Percentiles rank a stretch among this genome's conserved stretches.
These are phyloP conservation scores for Malbranchea cinnamomea DNA, from an alignment of 2,329 filamentous ascomycete species.

Conservation along the genomic window DNA sequence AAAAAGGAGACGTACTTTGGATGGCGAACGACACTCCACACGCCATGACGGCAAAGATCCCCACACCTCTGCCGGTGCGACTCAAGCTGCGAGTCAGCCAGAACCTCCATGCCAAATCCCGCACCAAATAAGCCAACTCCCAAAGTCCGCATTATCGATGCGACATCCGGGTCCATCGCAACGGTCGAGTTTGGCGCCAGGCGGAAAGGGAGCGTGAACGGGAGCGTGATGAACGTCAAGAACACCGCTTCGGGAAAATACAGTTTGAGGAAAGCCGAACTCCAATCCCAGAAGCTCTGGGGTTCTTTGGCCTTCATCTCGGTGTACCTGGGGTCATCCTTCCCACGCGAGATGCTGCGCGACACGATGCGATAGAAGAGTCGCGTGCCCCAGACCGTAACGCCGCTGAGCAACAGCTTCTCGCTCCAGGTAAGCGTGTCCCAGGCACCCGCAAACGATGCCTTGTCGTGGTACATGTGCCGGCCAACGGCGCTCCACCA, in stretches of 20 bases:
- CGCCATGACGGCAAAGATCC: no score
- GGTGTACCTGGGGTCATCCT: conserved; percentile 43
- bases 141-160: no score
- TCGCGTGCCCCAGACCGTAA: conserved; percentile 43
- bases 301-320: conserved; percentile 35
- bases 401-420: conserved; percentile 39
- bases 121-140: no score
- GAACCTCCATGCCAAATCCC: no score
- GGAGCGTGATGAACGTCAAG: conserved; percentile 42
- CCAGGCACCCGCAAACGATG: conserved; percentile 34
- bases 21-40: conserved; percentile 45
- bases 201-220: conserved; percentile 43
- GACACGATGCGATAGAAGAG: conserved; percentile 40
- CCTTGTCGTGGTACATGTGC: conserved; percentile 32
- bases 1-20: conserved; percentile 39
- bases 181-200: conserved; percentile 23
- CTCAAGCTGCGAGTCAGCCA: no score
- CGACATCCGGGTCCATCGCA: no score
- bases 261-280: conserved; percentile 40
- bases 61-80: no score
- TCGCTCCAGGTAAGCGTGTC: conserved; percentile 37
- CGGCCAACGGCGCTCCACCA: conserved; percentile 46
- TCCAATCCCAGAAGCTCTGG: conserved; percentile 43
- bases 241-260: no score
- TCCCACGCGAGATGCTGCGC: conserved; percentile 35